Evolutionary conservation across 352 stramenopile genomes (phyloP).

Genomic region (Globisporangium spinosum): DNA sequence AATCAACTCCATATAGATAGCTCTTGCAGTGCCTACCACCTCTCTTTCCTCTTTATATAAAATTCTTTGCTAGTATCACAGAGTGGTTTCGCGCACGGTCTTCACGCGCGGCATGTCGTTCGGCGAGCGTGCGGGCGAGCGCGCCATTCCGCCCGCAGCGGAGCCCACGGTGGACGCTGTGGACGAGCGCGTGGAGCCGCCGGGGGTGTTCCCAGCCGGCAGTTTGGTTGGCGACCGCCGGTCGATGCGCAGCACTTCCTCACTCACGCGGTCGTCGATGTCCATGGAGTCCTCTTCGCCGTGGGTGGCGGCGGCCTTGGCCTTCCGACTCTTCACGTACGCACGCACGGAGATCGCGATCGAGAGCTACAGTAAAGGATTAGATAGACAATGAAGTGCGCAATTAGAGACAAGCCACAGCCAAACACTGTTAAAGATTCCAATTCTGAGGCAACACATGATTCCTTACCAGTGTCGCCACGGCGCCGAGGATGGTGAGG

Average conservation of each 20-base stretch:
- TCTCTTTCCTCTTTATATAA: not conserved
- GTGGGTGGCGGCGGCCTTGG: constrained; percentile 1
- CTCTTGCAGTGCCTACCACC: too few relatives aligned
- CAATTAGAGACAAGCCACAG: not conserved
- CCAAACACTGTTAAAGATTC: not conserved
- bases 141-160: not conserved
- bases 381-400: not conserved
- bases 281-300: constrained; percentile 7
- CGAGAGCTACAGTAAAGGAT: constrained; percentile 31
- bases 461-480: constrained; percentile 41
- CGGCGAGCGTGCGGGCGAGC: constrained; percentile 1
- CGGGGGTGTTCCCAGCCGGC: not conserved
- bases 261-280: constrained; percentile 17
- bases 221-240: constrained; percentile 9
- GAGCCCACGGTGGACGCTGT: not conserved
- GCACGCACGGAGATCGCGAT: constrained; percentile 51
- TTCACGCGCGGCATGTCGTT: constrained; percentile 5
- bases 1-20: not conserved
- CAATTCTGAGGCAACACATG: not conserved
- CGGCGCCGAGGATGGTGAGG: constrained; percentile 48
- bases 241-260: constrained; percentile 17
- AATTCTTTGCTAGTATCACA: constrained; percentile 2
- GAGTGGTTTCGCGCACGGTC: constrained; percentile 15
- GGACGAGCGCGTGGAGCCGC: constrained; percentile 5
- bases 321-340: constrained; percentile 37